Base-by-base conservation (phyloP, 208 protist genomes). In the Acanthamoeba royreba region DNA sequence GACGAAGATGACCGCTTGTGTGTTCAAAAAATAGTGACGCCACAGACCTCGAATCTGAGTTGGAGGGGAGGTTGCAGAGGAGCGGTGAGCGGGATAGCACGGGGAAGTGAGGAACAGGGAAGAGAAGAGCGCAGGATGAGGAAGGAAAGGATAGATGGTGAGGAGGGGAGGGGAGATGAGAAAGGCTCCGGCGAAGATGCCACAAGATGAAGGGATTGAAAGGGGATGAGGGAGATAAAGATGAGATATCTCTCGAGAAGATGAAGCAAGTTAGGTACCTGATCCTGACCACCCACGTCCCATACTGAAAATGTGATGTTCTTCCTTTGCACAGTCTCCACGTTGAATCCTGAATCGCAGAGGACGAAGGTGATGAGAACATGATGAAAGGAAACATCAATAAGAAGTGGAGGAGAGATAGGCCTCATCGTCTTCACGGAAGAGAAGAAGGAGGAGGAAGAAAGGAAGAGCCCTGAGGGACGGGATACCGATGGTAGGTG, bases 271-370 rank as follows among this genome's bases (percentile, higher is more conserved):
- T 22, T 17, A 40, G 7, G 45, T 43, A 95, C 45, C 49, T 63
- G 83, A 45, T 94, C 22, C 83, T 95, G 94, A 33, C 94, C 94
- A 63, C 94, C 95, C 35, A 96, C 72, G 85, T 96, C 94, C 98
- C 99, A 99, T 69, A 99, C 97, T 38, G 98, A 99, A 87, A 99
- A 99, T 45, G 96, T 99, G 52, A 99, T 98, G 81, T 99, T 99
- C 93, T 99, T 99, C 96, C 99, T 99, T 93, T 98, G 95, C 40
- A 99, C 97, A 28, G 97, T 97, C 53, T 97, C 96, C 33, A 97
- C 97, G 90, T 97, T 98, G 79, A 98, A 97, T 47, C 81, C 81
- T 89, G 46, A 88, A 61, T 28, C 17, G 52, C 17, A 61, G n/a
- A 28, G 7, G 66, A 77, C 66, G 66, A 77, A 77, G 66, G 31